Percentiles rank a stretch among this genome's conserved stretches.
Evolutionary conservation across 2,329 filamentous ascomycete species (phyloP).

Genomic region (Parascedosporium putredinis): DNA sequence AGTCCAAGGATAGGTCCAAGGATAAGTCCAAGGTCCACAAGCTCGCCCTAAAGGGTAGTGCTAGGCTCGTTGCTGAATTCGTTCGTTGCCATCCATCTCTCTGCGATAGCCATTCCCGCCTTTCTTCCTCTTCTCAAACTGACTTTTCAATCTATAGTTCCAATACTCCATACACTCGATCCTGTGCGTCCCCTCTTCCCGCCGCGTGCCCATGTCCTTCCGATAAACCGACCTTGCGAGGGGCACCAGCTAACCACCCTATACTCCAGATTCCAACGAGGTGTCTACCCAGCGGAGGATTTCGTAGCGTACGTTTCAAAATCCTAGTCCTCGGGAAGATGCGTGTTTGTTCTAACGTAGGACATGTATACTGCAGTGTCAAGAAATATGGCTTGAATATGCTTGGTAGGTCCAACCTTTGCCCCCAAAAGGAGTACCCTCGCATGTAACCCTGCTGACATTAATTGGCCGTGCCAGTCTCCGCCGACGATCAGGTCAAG

Average conservation of each 20-base stretch:
- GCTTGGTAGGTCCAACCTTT: constrained; percentile 54
- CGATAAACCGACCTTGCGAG: not conserved
- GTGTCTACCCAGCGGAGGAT: constrained; percentile 86
- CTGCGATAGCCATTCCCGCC: not conserved
- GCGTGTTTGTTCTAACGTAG: no score
- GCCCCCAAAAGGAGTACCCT: not conserved
- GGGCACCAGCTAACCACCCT: not conserved
- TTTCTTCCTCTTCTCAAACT: no score
- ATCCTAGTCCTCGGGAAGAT: no score
- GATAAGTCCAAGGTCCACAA: constrained; percentile 89
- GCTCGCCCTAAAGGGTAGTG: constrained; percentile 73
- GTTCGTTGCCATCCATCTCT: constrained; percentile 53
- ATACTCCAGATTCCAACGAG: constrained; percentile 65
- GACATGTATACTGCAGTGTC: constrained; percentile 50
- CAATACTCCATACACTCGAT: constrained; percentile 98
- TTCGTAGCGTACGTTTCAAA: constrained; percentile 75
- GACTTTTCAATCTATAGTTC: constrained; percentile 43
- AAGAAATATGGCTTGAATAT: constrained; percentile 99
- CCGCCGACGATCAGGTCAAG: constrained; percentile 94
- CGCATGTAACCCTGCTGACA: not conserved
- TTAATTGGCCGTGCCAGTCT: constrained; percentile 43
- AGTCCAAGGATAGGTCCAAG: constrained; percentile 39
- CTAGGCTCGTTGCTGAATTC: constrained; percentile 90
- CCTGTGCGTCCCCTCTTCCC: constrained; percentile 44
- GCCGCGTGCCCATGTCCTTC: not conserved